Conservation (phyloP, 352 stramenopile species). For the Phytophthora hybrid region DNA sequence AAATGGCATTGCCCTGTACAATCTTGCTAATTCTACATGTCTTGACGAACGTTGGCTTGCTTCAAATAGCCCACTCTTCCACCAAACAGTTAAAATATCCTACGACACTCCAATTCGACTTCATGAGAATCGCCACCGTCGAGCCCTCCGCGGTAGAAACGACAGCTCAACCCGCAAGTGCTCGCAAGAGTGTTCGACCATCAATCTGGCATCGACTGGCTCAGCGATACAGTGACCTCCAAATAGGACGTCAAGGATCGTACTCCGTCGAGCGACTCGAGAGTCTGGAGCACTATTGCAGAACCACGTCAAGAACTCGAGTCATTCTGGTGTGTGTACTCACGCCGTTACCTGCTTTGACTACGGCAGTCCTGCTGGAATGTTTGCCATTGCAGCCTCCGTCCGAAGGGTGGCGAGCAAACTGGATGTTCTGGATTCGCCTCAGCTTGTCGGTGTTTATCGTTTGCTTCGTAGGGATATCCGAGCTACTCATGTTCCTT, state of each 20-base stretch:
- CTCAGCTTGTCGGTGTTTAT: neutral
- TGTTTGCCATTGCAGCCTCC: neutral
- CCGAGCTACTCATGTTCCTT: neutral
- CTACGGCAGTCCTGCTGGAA: neutral
- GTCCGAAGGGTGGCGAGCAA: neutral
- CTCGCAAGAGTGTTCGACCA: too few relatives aligned
- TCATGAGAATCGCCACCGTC: too few relatives aligned
- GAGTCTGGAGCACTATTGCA: neutral
- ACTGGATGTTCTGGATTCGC: neutral
- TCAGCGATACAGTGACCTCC: neutral
- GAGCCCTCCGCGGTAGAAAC: too few relatives aligned
- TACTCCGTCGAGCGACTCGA: neutral
- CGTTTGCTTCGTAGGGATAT: slow-evolving; percentile 1
- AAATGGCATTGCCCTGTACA: too few relatives aligned
- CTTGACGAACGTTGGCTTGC: too few relatives aligned
- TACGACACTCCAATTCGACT: too few relatives aligned
- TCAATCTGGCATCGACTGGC: neutral
- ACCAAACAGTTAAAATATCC: too few relatives aligned
- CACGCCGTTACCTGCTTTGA: neutral
- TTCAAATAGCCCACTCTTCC: too few relatives aligned
- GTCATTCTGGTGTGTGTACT: neutral
- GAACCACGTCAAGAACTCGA: neutral
- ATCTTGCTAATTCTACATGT: too few relatives aligned
- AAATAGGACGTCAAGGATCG: neutral
- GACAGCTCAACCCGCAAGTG: too few relatives aligned